These are phyloP conservation scores for Capronia americana DNA, from an alignment of 2,329 filamentous ascomycete species.

Conservation along the genomic window DNA sequence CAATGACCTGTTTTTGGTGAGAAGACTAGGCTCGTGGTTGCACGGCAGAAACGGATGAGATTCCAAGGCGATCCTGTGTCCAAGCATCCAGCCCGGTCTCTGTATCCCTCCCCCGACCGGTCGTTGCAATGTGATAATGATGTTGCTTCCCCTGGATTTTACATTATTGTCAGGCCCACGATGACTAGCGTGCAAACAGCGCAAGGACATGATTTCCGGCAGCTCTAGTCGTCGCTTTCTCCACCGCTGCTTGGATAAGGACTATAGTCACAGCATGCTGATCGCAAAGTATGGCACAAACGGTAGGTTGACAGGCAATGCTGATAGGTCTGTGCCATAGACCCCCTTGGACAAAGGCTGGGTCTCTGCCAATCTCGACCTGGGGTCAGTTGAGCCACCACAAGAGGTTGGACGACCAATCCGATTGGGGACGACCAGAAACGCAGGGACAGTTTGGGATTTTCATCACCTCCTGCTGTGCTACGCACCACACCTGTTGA, in stretches of 20 bases:
- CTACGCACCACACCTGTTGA: neutral
- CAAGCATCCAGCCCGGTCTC: neutral
- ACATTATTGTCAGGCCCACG: neutral
- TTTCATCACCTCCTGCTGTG: neutral
- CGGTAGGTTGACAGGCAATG: neutral
- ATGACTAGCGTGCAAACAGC: neutral
- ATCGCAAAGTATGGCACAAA: neutral
- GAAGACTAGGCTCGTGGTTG: neutral
- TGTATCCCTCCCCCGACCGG: neutral
- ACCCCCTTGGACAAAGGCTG: neutral
- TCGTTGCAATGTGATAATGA: neutral
- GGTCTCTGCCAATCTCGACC: neutral
- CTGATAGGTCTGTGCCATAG: neutral
- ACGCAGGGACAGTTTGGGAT: neutral
- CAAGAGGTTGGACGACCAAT: neutral
- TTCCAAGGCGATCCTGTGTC: neutral
- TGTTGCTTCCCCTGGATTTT: neutral
- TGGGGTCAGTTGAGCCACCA: neutral
- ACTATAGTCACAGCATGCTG: neutral
- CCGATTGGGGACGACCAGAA: neutral
- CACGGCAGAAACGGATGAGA: neutral
- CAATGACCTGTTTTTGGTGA: neutral
- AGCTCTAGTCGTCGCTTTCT: neutral
- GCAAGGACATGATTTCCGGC: neutral
- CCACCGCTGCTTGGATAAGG: too few relatives aligned